A percentile compares a stretch with the other conserved stretches of the same genome.
Evolutionary conservation across 768 basidiomycete genomes (phyloP).

Genomic region (Agaricus bisporus): DNA sequence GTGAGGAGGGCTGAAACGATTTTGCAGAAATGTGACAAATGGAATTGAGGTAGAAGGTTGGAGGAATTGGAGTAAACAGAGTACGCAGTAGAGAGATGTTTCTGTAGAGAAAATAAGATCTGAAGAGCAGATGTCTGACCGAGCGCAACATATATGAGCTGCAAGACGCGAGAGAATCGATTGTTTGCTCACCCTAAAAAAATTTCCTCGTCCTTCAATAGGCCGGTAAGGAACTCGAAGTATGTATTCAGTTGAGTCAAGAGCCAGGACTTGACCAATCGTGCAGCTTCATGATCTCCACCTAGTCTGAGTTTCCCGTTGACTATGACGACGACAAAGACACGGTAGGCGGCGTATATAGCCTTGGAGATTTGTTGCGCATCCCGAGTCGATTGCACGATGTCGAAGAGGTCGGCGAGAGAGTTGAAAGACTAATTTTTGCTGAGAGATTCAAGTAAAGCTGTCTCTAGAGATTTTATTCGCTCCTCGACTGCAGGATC

Average conservation of each 20-base stretch:
- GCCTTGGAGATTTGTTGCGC: conserved; percentile 62
- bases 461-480: conserved; percentile 47
- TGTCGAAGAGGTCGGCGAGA: conserved; percentile 65
- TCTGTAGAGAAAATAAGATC: conserved; percentile 72
- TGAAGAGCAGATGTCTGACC: conserved; percentile 61
- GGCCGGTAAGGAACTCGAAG: conserved; percentile 57
- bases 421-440: conserved; percentile 65
- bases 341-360: conserved; percentile 77
- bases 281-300: conserved; percentile 49
- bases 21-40: conserved; percentile 61
- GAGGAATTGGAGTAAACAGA: conserved; percentile 27
- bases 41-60: conserved; percentile 55
- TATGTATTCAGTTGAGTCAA: conserved; percentile 70
- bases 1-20: conserved; percentile 53
- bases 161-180: not conserved
- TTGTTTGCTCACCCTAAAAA: conserved; percentile 53
- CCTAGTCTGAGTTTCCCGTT: conserved; percentile 48
- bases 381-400: conserved; percentile 42
- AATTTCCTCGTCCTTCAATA: conserved; percentile 76
- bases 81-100: conserved; percentile 68
- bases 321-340: conserved; percentile 60
- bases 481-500: conserved; percentile 18
- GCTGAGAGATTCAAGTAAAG: conserved; percentile 47
- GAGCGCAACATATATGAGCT: not conserved
- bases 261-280: conserved; percentile 73